Evolutionary conservation across 768 basidiomycete species (phyloP), one percentile per base, ranked within the genome.

Genomic region (Mycena leptocephala): DNA sequence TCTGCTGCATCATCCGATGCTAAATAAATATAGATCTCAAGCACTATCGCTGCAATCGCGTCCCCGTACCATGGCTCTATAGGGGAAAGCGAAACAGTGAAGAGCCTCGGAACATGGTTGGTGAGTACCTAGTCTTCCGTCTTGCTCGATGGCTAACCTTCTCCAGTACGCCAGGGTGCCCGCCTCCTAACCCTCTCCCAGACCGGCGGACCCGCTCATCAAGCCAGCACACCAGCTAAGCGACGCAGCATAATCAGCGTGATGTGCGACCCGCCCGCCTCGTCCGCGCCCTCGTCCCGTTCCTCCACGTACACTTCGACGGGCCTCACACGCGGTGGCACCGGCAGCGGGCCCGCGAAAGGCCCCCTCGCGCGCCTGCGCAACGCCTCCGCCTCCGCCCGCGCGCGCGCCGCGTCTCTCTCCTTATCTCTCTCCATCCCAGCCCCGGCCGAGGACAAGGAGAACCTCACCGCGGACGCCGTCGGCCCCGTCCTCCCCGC

Each of bases 11-110:
- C 13, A 20, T 26, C 7, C 20, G 62, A 26, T 10, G 51, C n/a
- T n/a, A n/a, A n/a, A 41, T 58, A 43, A 39, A 35, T 7, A 59
- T 10, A 74, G 78, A 75, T 59, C 76, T 79, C 32, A 65, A 35
- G 22, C 78, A 79, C 43, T 62, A 69, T 33, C 64, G 74, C 4
- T 79, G 76, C 70, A 79, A 78, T 48, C 69, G 76, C 3, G 64
- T 64, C 11, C 24, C 32, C n/a, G 58, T 75, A 13, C 76, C 78
- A 14, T 79, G 68, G 68, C 13, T 59, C 18, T 77, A 18, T 22
- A 35, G 62, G 22, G 71, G 74, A 5, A 24, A 32, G 14, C 26
- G 68, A 32, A 46, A 55, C 11, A 61, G 63, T 11, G 73, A 70
- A 6, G 63, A 53, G 10, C 14, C 55, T 1, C 59, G 77, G 24